phyloP scores from a whole-genome alignment of 495 filamentous ascomycete species.

The Podospora fimiseda region DNA sequence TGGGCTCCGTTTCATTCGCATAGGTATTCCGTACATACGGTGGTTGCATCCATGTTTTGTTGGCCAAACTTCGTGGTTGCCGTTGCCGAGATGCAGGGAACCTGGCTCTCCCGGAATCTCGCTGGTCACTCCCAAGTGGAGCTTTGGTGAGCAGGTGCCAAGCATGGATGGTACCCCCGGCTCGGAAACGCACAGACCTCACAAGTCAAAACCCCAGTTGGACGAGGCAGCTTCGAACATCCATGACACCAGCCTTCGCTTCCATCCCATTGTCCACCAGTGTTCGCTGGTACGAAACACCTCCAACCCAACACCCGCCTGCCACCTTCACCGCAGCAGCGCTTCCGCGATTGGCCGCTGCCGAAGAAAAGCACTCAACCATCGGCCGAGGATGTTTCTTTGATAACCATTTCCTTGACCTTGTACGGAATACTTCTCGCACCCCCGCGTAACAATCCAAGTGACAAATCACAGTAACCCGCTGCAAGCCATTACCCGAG shows the following conservation, averaged over 20 bases:
- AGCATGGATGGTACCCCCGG: no score
- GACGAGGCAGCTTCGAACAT: not conserved
- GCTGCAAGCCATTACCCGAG: slow-evolving; percentile 10
- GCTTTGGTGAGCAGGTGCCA: not conserved
- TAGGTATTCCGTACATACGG: not conserved
- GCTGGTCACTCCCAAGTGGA: not conserved
- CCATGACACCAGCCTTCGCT: not conserved
- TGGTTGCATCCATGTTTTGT: not conserved
- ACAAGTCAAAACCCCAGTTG: not conserved
- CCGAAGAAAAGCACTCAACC: not conserved
- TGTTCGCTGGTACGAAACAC: slow-evolving; percentile 21
- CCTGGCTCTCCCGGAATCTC: no score
- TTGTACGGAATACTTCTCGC: not conserved
- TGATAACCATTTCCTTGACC: slow-evolving; percentile 8
- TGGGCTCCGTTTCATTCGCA: no score
- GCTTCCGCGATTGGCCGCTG: slow-evolving; percentile 10
- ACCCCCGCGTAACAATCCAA: not conserved
- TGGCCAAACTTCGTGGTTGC: slow-evolving; percentile 1
- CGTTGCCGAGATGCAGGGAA: slow-evolving; percentile 6
- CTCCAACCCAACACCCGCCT: slow-evolving; percentile 7
- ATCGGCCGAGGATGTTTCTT: slow-evolving; percentile 15
- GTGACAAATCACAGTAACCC: no score
- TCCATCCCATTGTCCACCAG: not conserved
- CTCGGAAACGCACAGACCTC: not conserved
- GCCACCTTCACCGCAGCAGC: no score